These are phyloP conservation scores for Neofusicoccum laricinum DNA, from an alignment of 2,329 filamentous ascomycete genomes.

Conservation along the genomic window DNA sequence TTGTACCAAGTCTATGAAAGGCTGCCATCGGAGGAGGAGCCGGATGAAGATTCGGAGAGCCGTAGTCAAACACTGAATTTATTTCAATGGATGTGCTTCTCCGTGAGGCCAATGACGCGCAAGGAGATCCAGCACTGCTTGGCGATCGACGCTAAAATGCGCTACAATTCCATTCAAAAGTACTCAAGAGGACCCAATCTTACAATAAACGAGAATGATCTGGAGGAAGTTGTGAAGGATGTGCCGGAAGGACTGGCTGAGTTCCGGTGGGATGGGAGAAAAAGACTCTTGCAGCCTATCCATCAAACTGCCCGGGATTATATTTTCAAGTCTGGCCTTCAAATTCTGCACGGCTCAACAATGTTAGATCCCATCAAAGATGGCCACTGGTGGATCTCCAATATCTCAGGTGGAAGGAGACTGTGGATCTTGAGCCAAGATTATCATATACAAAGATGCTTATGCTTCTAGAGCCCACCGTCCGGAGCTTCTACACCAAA, in stretches of 20 bases:
- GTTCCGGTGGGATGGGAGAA: rapidly evolving
- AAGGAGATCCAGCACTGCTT: background rate
- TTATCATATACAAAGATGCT: too few relatives aligned
- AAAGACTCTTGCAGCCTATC: background rate
- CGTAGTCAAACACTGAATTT: background rate
- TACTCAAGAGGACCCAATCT: background rate
- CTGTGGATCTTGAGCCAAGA: too few relatives aligned
- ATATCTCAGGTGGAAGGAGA: too few relatives aligned
- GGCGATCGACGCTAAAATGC: background rate
- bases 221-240: background rate
- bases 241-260: background rate
- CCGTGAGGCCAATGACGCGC: background rate
- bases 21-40: background rate
- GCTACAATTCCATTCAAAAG: background rate
- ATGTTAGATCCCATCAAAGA: rapidly evolving
- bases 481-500: too few relatives aligned
- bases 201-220: background rate
- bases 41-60: background rate
- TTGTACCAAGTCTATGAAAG: background rate
- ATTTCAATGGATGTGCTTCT: background rate
- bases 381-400: background rate
- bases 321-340: background rate
- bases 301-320: background rate
- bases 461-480: too few relatives aligned
- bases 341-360: rapidly evolving